phyloP scores from a whole-genome alignment of 2,329 filamentous ascomycete species.

The Zarea fungicola region DNA sequence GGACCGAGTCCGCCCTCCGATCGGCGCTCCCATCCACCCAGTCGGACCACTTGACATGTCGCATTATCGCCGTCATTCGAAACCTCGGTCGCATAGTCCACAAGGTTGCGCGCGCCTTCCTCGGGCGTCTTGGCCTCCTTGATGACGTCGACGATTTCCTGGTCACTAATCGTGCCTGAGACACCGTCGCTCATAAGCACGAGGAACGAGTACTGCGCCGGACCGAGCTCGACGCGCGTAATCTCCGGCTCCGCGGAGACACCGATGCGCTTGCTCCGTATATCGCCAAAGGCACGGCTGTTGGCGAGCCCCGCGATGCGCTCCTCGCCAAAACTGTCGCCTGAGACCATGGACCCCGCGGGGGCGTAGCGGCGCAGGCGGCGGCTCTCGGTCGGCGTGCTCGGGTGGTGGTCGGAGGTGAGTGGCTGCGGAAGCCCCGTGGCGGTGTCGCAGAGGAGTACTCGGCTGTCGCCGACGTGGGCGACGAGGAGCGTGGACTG shows the following conservation, averaged over 20 bases:
- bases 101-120: conserved; percentile 71
- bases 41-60: conserved; percentile 60
- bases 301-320: conserved; percentile 92
- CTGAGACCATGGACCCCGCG: conserved; percentile 72
- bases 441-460: conserved; percentile 80
- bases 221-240: conserved; percentile 67
- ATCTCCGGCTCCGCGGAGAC: conserved; percentile 93
- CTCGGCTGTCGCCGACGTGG: conserved; percentile 89
- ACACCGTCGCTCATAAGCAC: conserved; percentile 87
- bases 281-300: conserved; percentile 89
- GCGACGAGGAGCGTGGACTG: conserved; percentile 79
- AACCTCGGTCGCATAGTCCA: conserved; percentile 85
- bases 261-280: conserved; percentile 83
- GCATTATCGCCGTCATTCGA: conserved; percentile 62
- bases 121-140: conserved; percentile 93
- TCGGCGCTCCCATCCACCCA: conserved; percentile 66
- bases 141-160: conserved; percentile 93
- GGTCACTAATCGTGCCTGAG: conserved; percentile 77
- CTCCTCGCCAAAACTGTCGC: conserved; percentile 93
- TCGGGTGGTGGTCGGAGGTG: conserved; percentile 89
- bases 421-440: conserved; percentile 75
- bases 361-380: conserved; percentile 77
- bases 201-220: conserved; percentile 84
- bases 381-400: conserved; percentile 75
- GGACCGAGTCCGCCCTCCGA: conserved; percentile 84